Evolutionary conservation across 768 basidiomycete genomes (phyloP).

Genomic region (Cystobasidium ongulense): DNA sequence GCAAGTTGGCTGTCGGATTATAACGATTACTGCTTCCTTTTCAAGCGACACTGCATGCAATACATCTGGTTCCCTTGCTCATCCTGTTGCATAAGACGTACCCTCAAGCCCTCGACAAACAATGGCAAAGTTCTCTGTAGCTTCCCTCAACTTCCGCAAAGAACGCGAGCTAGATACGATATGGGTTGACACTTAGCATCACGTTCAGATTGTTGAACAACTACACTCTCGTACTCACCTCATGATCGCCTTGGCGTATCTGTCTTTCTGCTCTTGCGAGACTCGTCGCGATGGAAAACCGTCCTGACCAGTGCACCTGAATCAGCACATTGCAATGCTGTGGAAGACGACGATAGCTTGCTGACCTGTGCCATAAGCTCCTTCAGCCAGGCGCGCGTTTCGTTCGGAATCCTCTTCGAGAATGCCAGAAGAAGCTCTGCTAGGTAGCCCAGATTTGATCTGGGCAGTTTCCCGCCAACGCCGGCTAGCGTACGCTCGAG

Average conservation of each 20-base stretch:
- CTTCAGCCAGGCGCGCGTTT: conserved; percentile 42
- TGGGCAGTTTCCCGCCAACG: conserved; percentile 39
- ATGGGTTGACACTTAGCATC: not conserved
- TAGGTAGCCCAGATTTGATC: conserved; percentile 47
- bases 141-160: conserved; percentile 20
- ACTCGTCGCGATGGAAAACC: conserved; percentile 18
- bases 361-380: conserved; percentile 13
- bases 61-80: not conserved
- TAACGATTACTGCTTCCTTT: not conserved
- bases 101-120: conserved; percentile 27
- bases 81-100: conserved; percentile 9
- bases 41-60: not conserved
- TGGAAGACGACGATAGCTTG: not conserved
- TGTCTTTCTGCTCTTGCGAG: conserved; percentile 28
- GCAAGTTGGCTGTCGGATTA: not conserved
- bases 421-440: conserved; percentile 47
- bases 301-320: not conserved
- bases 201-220: not conserved
- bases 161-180: not conserved
- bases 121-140: conserved; percentile 30
- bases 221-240: not conserved
- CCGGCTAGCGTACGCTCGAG: conserved; percentile 4
- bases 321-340: not conserved
- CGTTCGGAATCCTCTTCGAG: conserved; percentile 44
- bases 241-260: conserved; percentile 16